Conservation (phyloP, 495 filamentous ascomycete genomes). For the Neohortaea acidophila region DNA sequence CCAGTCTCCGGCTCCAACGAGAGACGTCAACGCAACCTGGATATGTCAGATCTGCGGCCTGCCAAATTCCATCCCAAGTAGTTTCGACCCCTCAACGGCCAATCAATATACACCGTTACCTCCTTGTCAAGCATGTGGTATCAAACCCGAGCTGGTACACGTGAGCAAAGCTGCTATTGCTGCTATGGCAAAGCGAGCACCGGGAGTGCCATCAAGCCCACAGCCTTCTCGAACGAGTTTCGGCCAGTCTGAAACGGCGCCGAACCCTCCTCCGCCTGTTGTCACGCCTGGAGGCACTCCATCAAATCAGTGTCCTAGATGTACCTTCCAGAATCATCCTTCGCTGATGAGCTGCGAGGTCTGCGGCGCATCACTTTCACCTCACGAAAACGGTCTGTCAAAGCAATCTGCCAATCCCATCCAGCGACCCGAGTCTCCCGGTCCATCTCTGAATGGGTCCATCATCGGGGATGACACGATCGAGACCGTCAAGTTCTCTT, state of each 20-base stretch:
- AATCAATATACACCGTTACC: slow-evolving; percentile 61
- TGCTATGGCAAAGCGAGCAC: slow-evolving; percentile 22
- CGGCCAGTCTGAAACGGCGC: too few relatives aligned
- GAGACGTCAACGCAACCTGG: slow-evolving; percentile 67
- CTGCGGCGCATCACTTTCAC: slow-evolving; percentile 63
- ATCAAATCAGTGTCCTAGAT: slow-evolving; percentile 83
- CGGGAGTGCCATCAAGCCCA: too few relatives aligned
- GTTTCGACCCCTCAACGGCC: slow-evolving; percentile 71
- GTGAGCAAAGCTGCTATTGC: slow-evolving; percentile 73
- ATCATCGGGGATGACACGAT: slow-evolving; percentile 38
- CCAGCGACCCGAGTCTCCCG: slow-evolving; percentile 51
- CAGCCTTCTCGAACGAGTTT: too few relatives aligned
- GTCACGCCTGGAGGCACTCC: too few relatives aligned
- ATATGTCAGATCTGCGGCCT: slow-evolving; percentile 94
- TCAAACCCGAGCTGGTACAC: slow-evolving; percentile 70
- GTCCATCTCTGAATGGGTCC: slow-evolving; percentile 37
- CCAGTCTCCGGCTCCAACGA: slow-evolving; percentile 33
- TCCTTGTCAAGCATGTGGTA: slow-evolving; percentile 84
- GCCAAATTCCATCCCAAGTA: slow-evolving; percentile 86
- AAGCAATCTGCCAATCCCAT: slow-evolving; percentile 23
- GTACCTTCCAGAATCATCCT: slow-evolving; percentile 88
- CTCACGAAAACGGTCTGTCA: slow-evolving; percentile 24
- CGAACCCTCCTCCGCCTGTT: too few relatives aligned
- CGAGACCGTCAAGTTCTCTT: slow-evolving; percentile 81
- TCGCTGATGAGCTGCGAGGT: slow-evolving; percentile 79